These are phyloP conservation scores for Phytophthora aleatoria DNA, from an alignment of 352 stramenopile genomes.

Conservation along the genomic window DNA sequence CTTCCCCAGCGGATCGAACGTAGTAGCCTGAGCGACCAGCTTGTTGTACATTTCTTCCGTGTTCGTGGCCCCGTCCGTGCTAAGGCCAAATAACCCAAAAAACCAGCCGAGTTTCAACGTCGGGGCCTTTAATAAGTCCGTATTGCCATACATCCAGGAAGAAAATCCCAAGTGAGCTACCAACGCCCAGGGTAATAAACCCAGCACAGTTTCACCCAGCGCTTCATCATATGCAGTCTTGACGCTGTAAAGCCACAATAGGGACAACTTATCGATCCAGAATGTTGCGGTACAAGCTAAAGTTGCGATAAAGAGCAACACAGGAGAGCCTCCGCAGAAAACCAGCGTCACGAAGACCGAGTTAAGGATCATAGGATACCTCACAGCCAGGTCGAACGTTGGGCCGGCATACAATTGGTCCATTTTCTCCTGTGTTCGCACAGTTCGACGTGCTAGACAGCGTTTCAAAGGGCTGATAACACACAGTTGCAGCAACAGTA, in stretches of 20 bases:
- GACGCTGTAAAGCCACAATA: constrained; percentile 78
- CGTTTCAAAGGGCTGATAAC: constrained; percentile 58
- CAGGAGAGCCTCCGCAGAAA: constrained; percentile 79
- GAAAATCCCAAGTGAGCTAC: constrained; percentile 76
- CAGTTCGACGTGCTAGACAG: constrained; percentile 37
- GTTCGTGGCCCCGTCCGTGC: constrained; percentile 30
- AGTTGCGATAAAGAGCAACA: constrained; percentile 80
- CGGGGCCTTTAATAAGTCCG: constrained; percentile 58
- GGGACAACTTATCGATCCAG: constrained; percentile 84
- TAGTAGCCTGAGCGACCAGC: constrained; percentile 40
- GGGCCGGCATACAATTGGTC: constrained; percentile 77
- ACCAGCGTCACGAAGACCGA: constrained; percentile 85
- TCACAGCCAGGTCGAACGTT: constrained; percentile 74
- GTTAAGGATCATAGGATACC: constrained; percentile 87
- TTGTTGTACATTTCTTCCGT: constrained; percentile 52
- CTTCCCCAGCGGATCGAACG: constrained; percentile 59
- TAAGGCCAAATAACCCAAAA: constrained; percentile 43
- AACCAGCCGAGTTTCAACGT: constrained; percentile 53
- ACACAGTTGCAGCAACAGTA: constrained; percentile 67
- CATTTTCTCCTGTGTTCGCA: constrained; percentile 80
- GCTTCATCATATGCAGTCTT: constrained; percentile 84
- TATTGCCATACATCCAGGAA: constrained; percentile 86
- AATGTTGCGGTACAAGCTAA: constrained; percentile 65
- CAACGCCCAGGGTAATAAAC: constrained; percentile 71
- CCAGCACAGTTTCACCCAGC: constrained; percentile 62